Percentiles rank a stretch among this genome's conserved stretches.
Conservation (phyloP, 768 basidiomycete species). For the Phaeotremella fagi region DNA sequence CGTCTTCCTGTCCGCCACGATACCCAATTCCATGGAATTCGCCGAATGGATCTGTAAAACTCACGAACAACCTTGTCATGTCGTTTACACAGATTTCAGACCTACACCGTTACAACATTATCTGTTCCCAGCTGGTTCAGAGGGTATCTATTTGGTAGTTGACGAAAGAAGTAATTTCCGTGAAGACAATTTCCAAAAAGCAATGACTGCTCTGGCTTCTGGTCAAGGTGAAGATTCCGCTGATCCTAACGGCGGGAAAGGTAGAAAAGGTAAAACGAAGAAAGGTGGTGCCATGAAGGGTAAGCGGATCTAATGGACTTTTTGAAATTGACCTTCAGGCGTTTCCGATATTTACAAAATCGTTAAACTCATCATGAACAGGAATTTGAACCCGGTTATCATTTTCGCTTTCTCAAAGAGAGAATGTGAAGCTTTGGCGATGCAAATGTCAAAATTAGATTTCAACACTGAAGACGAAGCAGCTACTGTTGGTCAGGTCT, state of each 20-base stretch:
- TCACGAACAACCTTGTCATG: constrained; percentile 96
- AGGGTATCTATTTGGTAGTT: constrained; percentile 96
- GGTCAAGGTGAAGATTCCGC: constrained; percentile 85
- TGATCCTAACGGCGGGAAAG: constrained; percentile 75
- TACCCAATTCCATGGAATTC: constrained; percentile 99
- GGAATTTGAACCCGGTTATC: constrained; percentile 97
- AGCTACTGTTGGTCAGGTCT: constrained; percentile 76
- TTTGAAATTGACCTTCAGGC: not conserved
- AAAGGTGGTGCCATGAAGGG: constrained; percentile 94
- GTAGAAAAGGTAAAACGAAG: constrained; percentile 83
- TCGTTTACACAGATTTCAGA: constrained; percentile 98
- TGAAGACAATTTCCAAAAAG: constrained; percentile 95
- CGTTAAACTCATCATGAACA: constrained; percentile 95
- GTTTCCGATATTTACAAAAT: constrained; percentile 92
- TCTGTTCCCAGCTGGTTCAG: constrained; percentile 91
- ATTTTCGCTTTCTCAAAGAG: constrained; percentile 98
- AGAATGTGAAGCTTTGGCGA: constrained; percentile 89
- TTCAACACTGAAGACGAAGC: constrained; percentile 92
- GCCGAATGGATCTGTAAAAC: constrained; percentile 98
- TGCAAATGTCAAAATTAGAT: constrained; percentile 89
- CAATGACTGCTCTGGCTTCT: constrained; percentile 89
- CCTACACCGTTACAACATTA: constrained; percentile 98
- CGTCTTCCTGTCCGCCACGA: constrained; percentile 97
- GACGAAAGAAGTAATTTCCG: constrained; percentile 96
- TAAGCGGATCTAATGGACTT: constrained; percentile 41